These are phyloP conservation scores for Parasarocladium wereldwijsianum DNA, from an alignment of 2,329 filamentous ascomycete genomes.

Conservation along the genomic window DNA sequence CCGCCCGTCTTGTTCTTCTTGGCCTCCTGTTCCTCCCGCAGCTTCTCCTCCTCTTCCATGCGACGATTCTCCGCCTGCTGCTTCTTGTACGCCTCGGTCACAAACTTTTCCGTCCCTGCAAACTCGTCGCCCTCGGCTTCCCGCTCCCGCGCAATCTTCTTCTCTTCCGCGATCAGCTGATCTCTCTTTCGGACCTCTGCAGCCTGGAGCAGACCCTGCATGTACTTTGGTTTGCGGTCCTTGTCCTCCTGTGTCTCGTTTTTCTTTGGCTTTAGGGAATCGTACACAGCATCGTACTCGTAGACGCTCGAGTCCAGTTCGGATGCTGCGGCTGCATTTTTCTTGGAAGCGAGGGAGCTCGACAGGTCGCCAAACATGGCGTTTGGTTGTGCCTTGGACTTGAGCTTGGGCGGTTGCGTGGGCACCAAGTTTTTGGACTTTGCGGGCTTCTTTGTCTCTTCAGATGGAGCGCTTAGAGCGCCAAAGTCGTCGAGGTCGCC, in stretches of 20 bases:
- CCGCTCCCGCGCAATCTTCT: conserved; percentile 61
- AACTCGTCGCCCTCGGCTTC: conserved; percentile 71
- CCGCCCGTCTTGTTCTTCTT: conserved; percentile 49
- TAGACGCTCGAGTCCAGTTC: conserved; percentile 61
- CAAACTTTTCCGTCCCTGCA: conserved; percentile 73
- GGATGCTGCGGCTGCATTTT: conserved; percentile 49
- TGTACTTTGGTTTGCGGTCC: conserved; percentile 62
- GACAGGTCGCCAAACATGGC: conserved; percentile 52
- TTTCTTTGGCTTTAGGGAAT: conserved; percentile 55
- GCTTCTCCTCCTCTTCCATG: conserved; percentile 57
- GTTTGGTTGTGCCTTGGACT: conserved; percentile 24
- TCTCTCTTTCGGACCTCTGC: conserved; percentile 68
- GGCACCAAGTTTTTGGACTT: conserved; percentile 20
- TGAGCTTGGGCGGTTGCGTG: conserved; percentile 26
- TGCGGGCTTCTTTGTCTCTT: conserved; percentile 11
- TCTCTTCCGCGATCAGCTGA: conserved; percentile 64
- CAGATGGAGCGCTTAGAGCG: conserved; percentile 9
- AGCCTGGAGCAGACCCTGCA: conserved; percentile 57
- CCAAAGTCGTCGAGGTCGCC: conserved; percentile 41
- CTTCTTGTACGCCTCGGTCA: conserved; percentile 68
- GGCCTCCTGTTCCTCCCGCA: conserved; percentile 47
- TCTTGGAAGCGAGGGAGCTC: conserved; percentile 45
- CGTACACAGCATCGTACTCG: conserved; percentile 75
- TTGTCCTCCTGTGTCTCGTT: conserved; percentile 37
- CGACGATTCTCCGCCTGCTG: conserved; percentile 63